Percentiles rank a stretch among this genome's conserved stretches.
phyloP scores from a whole-genome alignment of 192 early-diverging fungal species.

The Coemansia sp. region DNA sequence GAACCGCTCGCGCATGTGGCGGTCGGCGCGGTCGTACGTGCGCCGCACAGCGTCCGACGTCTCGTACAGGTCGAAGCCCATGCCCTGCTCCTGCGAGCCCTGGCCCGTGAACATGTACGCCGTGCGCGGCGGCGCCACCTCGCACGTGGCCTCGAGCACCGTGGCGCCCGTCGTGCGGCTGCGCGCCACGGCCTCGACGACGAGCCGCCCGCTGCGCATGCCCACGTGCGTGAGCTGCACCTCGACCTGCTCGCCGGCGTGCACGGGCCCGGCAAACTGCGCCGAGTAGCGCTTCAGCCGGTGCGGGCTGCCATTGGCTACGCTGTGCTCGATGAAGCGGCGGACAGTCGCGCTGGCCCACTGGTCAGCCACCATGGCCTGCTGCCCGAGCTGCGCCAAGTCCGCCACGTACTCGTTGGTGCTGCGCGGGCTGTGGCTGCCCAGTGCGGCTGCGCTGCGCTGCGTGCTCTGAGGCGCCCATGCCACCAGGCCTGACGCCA shows the following conservation, averaged over 20 bases:
- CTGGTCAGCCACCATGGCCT: conserved; percentile 81
- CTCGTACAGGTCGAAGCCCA: conserved; percentile 92
- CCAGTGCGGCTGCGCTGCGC: conserved; percentile 79
- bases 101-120: conserved; percentile 96
- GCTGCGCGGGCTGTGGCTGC: conserved; percentile 91
- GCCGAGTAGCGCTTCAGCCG: conserved; percentile 79
- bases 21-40: conserved; percentile 89
- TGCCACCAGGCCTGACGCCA: background rate
- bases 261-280: conserved; percentile 77
- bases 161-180: conserved; percentile 63
- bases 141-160: conserved; percentile 80
- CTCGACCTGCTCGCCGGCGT: conserved; percentile 77
- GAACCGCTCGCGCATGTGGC: conserved; percentile 80
- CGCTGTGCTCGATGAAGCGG: conserved; percentile 86
- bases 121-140: conserved; percentile 85
- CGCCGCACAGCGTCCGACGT: conserved; percentile 76
- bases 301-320: conserved; percentile 81
- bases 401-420: conserved; percentile 90
- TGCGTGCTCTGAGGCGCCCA: conserved; percentile 61
- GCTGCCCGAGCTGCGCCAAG: conserved; percentile 78
- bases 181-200: conserved; percentile 79
- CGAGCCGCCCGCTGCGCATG: conserved; percentile 89
- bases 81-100: conserved; percentile 92
- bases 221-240: conserved; percentile 85
- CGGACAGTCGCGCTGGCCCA: conserved; percentile 89